A percentile compares a stretch with the other conserved stretches of the same genome.
phyloP scores from a whole-genome alignment of 495 filamentous ascomycete species.

The Xylaria nigripes region DNA sequence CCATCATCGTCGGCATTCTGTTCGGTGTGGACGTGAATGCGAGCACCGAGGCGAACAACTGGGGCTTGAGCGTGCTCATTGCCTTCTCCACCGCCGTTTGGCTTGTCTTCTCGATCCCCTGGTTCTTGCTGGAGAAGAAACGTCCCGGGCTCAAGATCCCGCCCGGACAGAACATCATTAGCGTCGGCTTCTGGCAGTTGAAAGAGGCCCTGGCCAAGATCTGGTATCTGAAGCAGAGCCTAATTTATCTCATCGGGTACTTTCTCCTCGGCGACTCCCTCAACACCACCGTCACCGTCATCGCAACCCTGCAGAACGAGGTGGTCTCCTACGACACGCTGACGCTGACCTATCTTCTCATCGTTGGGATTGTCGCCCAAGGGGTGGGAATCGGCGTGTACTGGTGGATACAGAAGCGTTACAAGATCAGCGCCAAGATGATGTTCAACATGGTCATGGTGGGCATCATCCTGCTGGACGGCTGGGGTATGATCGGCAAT shows the following conservation, averaged over 20 bases:
- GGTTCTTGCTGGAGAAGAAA: conserved; percentile 57
- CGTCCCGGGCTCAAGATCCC: conserved; percentile 46
- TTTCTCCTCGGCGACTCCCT: conserved; percentile 58
- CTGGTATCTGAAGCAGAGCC: conserved; percentile 55
- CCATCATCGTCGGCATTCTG: conserved; percentile 55
- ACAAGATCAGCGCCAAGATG: conserved; percentile 46
- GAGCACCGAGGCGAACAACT: conserved; percentile 53
- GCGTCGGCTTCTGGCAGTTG: conserved; percentile 53
- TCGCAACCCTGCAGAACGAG: conserved; percentile 53
- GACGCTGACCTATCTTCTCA: conserved; percentile 52
- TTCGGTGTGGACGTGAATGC: conserved; percentile 52
- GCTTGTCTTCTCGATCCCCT: conserved; percentile 52
- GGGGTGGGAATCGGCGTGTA: conserved; percentile 54
- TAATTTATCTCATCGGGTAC: conserved; percentile 57
- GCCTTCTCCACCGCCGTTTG: conserved; percentile 57
- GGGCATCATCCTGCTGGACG: conserved; percentile 50
- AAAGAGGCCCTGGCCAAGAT: conserved; percentile 49
- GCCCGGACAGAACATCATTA: conserved; percentile 33
- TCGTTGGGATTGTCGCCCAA: conserved; percentile 56
- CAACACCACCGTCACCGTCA: conserved; percentile 61
- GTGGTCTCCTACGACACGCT: conserved; percentile 55
- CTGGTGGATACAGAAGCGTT: conserved; percentile 50
- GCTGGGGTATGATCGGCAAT: conserved; percentile 61
- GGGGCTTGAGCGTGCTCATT: conserved; percentile 55
- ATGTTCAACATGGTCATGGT: conserved; percentile 56